Evolutionary conservation across 805 yeast genomes (phyloP).

Genomic region (Isabelozyma gotoi): DNA sequence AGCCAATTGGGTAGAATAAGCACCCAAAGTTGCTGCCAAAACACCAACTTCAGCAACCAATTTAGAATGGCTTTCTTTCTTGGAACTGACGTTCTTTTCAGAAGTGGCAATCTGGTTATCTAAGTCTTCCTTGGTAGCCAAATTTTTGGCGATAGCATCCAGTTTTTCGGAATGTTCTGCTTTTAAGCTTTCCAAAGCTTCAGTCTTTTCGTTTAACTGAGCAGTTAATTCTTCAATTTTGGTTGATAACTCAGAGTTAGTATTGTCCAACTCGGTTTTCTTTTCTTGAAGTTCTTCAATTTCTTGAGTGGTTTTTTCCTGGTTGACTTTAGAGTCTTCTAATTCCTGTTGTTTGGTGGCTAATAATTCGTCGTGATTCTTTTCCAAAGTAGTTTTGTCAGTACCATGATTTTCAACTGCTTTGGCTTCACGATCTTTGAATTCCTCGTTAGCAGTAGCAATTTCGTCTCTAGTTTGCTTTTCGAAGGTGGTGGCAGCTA

Average conservation of each 20-base stretch:
- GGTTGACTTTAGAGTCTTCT: slow-evolving; percentile 40
- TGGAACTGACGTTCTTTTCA: slow-evolving; percentile 34
- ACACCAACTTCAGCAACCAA: slow-evolving; percentile 45
- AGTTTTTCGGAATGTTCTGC: slow-evolving; percentile 29
- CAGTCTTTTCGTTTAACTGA: slow-evolving; percentile 39
- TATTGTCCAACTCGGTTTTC: slow-evolving; percentile 39
- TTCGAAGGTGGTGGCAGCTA: slow-evolving; percentile 37
- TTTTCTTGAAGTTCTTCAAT: slow-evolving; percentile 46
- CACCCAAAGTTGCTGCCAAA: slow-evolving; percentile 41
- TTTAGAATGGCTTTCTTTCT: slow-evolving; percentile 35
- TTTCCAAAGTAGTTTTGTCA: slow-evolving; percentile 42
- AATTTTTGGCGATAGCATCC: slow-evolving; percentile 25
- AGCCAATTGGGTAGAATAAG: slow-evolving; percentile 44
- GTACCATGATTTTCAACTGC: slow-evolving; percentile 47
- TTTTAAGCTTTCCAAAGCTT: slow-evolving; percentile 31
- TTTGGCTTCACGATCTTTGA: slow-evolving; percentile 43
- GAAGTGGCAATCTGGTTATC: slow-evolving; percentile 35
- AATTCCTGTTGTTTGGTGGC: slow-evolving; percentile 45
- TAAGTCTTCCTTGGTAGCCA: slow-evolving; percentile 40
- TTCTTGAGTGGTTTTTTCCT: slow-evolving; percentile 41
- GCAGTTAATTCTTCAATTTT: slow-evolving; percentile 44
- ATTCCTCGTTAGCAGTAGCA: slow-evolving; percentile 44
- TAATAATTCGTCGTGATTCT: slow-evolving; percentile 45
- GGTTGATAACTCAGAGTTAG: slow-evolving; percentile 35
- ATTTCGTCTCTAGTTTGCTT: slow-evolving; percentile 42